A percentile compares a stretch with the other conserved stretches of the same genome.
Conservation (phyloP, 176 grass and related monocot species). For the Hordeum marinum region DNA sequence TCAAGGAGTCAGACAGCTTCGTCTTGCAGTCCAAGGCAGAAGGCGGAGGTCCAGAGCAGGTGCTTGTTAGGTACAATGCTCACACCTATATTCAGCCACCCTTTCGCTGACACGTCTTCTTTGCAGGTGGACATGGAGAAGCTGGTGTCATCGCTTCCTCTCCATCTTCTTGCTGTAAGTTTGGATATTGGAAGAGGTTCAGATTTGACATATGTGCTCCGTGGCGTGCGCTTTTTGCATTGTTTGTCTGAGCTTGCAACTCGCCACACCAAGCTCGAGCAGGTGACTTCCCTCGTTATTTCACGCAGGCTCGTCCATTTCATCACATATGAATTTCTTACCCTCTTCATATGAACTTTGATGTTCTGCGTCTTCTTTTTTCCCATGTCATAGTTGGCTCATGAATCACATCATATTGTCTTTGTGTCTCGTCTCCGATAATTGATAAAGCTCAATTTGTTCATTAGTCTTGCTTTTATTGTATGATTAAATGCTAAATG, state of each 20-base stretch:
- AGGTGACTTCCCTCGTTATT: conserved; percentile 53
- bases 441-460: background rate
- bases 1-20: conserved; percentile 85
- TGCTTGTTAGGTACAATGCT: conserved; percentile 22
- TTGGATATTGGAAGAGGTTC: conserved; percentile 56
- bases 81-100: background rate
- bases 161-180: conserved; percentile 71
- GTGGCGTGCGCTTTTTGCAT: conserved; percentile 69
- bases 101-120: conserved; percentile 15
- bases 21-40: conserved; percentile 53
- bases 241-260: conserved; percentile 74
- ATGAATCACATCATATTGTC: conserved; percentile 6
- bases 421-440: background rate
- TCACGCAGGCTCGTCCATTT: background rate
- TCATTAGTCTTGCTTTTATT: background rate
- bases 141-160: conserved; percentile 64
- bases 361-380: background rate
- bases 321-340: background rate
- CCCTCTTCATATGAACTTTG: background rate
- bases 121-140: conserved; percentile 87
- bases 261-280: conserved; percentile 80
- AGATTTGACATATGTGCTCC: conserved; percentile 64
- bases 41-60: conserved; percentile 53
- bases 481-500: background rate
- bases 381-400: background rate